phyloP scores from a whole-genome alignment of 345 rosid species.

The Isatis tinctoria region DNA sequence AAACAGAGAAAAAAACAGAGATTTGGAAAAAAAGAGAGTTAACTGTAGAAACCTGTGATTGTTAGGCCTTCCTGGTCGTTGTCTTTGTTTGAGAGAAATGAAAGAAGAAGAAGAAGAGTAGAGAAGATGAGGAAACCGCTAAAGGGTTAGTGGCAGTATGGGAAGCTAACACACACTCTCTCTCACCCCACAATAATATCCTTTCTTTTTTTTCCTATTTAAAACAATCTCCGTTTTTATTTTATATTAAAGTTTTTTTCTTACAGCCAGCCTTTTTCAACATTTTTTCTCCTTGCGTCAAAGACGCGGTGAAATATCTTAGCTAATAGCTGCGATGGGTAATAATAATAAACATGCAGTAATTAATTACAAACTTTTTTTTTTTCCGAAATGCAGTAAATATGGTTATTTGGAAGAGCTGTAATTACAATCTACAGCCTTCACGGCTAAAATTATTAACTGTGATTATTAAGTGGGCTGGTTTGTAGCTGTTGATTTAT shows the following conservation, averaged over 20 bases:
- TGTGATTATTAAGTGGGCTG: neutral
- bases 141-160: slow-evolving; percentile 33
- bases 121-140: slow-evolving; percentile 33
- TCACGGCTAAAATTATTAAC: neutral
- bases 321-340: neutral
- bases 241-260: neutral
- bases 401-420: neutral
- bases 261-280: slow-evolving; percentile 6
- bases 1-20: neutral
- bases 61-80: neutral
- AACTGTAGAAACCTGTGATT: slow-evolving; percentile 1
- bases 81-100: neutral
- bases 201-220: neutral
- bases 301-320: too few relatives aligned
- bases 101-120: neutral
- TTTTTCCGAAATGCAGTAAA: neutral
- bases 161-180: slow-evolving; percentile 26
- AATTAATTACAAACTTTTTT: neutral
- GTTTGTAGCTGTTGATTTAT: neutral
- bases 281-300: slow-evolving; percentile 10
- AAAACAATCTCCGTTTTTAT: neutral
- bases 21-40: neutral
- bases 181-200: slow-evolving; percentile 16
- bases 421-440: neutral
- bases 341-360: too few relatives aligned